Base-by-base conservation (phyloP, 371 early-diverging fungal species). In the Sporodiniella umbellata region DNA sequence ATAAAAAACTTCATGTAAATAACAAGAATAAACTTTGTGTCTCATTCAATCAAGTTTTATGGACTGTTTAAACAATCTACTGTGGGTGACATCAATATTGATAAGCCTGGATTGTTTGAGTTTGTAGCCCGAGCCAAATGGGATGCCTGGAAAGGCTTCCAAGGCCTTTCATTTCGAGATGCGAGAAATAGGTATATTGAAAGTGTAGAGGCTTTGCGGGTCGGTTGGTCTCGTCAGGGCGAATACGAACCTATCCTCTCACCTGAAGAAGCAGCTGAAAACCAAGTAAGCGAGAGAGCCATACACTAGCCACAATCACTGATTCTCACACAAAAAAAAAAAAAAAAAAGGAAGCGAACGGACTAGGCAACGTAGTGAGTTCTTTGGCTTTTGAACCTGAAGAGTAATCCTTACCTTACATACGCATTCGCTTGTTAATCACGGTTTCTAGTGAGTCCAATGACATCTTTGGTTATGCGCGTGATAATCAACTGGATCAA, bases 41-140 rank as follows among this genome's bases (percentile, higher is more conserved):
- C 8, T 18, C 15, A 33, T 33, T n/a, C 14, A 35, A 8, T 33
- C 11, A 40, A 77, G 78, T 58, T 77, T 26, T 77, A 77, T 58
- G 66, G 65, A 10, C 56, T 71, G 10, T 77, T 65, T 54, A 77
- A 77, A 47, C 78, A 77, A 62, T 65, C 71, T 11, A 77, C 68
- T 2, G 47, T 67, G 33, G 78, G 78, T 7, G 72, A 73, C 31
- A 62, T 63, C 39, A 61, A 66, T 48, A 60, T 33, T 2, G 44
- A 55, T 1, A 73, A 60, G 39, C 78, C 78, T 12, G 53, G 54
- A 21, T 44, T 77, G 19, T 69, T 77, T 48, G 74, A 77, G 23
- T 73, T 77, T 60, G 70, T 68, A 4, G 68, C 50, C 3, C 65
- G 78, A 14, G 78, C 78, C 1, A 77, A 77, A 33, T 77, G 74